These are phyloP conservation scores for Copromyces sp. DNA, from an alignment of 495 filamentous ascomycete genomes.

Conservation along the genomic window DNA sequence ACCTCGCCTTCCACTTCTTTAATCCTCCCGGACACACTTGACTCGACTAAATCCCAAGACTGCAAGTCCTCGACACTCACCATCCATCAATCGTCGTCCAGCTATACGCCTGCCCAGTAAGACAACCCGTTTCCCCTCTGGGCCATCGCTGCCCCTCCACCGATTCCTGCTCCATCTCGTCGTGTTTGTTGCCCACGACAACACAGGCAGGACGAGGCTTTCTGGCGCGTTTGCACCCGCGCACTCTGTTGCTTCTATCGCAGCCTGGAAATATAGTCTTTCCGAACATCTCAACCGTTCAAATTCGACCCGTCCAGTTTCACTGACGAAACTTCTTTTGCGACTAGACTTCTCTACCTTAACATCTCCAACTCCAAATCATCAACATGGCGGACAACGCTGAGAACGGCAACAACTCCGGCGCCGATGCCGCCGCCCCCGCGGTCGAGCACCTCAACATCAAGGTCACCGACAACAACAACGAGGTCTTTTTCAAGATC, in stretches of 20 bases:
- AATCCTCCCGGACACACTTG: not conserved
- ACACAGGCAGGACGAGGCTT: not conserved
- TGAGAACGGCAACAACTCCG: slow-evolving; percentile 46
- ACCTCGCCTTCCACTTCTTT: not conserved
- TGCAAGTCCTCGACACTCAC: not conserved
- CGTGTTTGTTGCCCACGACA: not conserved
- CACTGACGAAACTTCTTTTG: not conserved
- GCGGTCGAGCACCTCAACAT: slow-evolving; percentile 88
- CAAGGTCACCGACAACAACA: slow-evolving; percentile 99
- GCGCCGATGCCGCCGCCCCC: slow-evolving; percentile 20
- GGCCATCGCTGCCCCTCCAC: not conserved
- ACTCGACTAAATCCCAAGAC: not conserved
- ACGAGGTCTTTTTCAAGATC: slow-evolving; percentile 99
- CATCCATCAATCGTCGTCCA: not conserved
- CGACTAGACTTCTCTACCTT: not conserved
- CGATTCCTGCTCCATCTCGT: not conserved
- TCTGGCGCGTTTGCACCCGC: not conserved
- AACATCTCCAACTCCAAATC: not conserved
- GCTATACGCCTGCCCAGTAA: not conserved
- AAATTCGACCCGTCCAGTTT: not conserved
- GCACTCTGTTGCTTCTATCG: not conserved
- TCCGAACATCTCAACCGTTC: not conserved
- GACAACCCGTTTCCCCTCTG: not conserved
- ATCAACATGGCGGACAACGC: slow-evolving; percentile 44
- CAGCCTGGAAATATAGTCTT: not conserved